phyloP scores from a whole-genome alignment of 2,329 filamentous ascomycete species.

The Pseudocercospora musae region DNA sequence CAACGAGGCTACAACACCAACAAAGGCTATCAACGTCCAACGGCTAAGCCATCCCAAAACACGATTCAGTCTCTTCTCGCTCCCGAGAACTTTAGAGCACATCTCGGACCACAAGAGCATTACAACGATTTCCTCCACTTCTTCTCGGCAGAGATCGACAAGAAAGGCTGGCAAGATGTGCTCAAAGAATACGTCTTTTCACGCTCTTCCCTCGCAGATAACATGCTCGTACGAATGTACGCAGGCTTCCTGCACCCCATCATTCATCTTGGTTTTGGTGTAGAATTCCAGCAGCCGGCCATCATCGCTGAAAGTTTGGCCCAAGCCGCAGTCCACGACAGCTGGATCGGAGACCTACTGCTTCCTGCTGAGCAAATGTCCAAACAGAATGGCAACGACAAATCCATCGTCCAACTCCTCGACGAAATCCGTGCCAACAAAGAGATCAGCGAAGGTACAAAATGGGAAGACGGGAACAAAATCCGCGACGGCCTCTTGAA shows the following conservation, averaged over 20 bases:
- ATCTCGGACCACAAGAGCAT: conserved; percentile 59
- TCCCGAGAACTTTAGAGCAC: conserved; percentile 54
- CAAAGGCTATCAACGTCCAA: conserved; percentile 61
- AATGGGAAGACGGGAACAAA: conserved; percentile 57
- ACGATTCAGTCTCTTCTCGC: conserved; percentile 57
- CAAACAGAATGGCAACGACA: conserved; percentile 28
- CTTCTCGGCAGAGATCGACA: conserved; percentile 70
- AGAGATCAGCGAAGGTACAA: conserved; percentile 54
- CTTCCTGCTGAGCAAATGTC: conserved; percentile 51
- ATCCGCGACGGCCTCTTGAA: conserved; percentile 67
- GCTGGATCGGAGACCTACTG: conserved; percentile 56
- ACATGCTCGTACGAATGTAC: conserved; percentile 67
- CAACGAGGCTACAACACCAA: conserved; percentile 64
- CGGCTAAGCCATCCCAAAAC: conserved; percentile 39
- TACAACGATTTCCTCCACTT: conserved; percentile 75
- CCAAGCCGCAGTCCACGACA: conserved; percentile 67
- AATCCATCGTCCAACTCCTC: conserved; percentile 58
- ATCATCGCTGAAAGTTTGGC: conserved; percentile 78
- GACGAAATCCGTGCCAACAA: conserved; percentile 56
- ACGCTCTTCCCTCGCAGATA: conserved; percentile 61
- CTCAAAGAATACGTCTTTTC: conserved; percentile 68
- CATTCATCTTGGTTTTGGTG: conserved; percentile 76
- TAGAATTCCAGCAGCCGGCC: conserved; percentile 79
- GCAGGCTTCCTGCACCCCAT: conserved; percentile 72
- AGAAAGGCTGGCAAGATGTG: conserved; percentile 59